These are phyloP conservation scores for Globisporangium radiosum DNA, from an alignment of 352 stramenopile species.

Conservation along the genomic window DNA sequence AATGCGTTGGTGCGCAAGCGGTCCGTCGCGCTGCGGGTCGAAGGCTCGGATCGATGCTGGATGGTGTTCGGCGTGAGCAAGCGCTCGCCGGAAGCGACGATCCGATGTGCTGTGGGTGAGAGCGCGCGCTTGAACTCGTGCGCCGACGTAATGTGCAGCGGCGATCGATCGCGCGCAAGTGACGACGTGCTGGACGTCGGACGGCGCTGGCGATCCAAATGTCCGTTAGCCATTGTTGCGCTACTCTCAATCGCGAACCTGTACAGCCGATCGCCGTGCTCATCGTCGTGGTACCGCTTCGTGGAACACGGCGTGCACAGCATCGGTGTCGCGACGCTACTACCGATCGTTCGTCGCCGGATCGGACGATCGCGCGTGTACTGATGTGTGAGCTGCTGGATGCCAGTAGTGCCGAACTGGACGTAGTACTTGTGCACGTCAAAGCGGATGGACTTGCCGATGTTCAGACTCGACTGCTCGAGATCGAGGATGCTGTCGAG, in stretches of 20 bases:
- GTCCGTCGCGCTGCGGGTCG: slow-evolving; percentile 1
- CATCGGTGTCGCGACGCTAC: background rate
- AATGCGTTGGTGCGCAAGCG: slow-evolving; percentile 1
- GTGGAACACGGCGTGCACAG: background rate
- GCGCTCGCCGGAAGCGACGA: slow-evolving; percentile 1
- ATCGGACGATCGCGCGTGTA: background rate
- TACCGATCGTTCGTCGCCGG: slow-evolving; percentile 1
- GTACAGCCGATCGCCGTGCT: slow-evolving; percentile 6
- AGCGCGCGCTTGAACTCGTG: slow-evolving; percentile 5
- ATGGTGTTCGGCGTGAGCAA: slow-evolving; percentile 3
- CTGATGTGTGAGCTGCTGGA: background rate
- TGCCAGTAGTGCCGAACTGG: slow-evolving; percentile 14
- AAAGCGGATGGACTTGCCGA: slow-evolving; percentile 39
- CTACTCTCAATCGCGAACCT: slow-evolving; percentile 1
- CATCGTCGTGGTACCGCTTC: slow-evolving; percentile 11
- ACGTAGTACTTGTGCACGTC: slow-evolving; percentile 26
- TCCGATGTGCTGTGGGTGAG: background rate
- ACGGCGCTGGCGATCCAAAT: slow-evolving; percentile 1
- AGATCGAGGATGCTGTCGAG: slow-evolving; percentile 25
- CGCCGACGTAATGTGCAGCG: slow-evolving; percentile 4
- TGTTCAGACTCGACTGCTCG: slow-evolving; percentile 25
- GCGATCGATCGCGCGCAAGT: background rate
- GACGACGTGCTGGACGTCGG: no score
- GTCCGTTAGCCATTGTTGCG: background rate
- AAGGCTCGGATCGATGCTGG: background rate